phyloP scores from a whole-genome alignment of 352 stramenopile genomes.

The Globisporangium viniferum region DNA sequence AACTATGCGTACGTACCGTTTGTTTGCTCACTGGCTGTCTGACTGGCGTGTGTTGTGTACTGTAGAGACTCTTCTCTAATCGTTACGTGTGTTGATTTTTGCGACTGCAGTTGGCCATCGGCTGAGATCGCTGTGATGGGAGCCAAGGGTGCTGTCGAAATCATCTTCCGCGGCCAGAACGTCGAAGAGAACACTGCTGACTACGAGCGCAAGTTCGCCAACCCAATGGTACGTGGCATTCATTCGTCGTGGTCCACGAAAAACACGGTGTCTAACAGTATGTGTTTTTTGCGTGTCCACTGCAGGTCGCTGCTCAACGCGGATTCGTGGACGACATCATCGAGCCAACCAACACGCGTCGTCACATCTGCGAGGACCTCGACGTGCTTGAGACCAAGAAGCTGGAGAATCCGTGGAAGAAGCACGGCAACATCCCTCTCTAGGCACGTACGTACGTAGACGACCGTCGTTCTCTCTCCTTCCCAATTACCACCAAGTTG shows the following conservation, averaged over 20 bases:
- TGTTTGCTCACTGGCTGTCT: neutral
- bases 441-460: constrained; percentile 42
- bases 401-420: constrained; percentile 91
- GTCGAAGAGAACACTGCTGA: constrained; percentile 94
- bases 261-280: neutral
- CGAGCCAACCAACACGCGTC: constrained; percentile 91
- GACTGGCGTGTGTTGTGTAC: neutral
- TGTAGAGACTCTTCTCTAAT: constrained; percentile 9
- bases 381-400: constrained; percentile 94
- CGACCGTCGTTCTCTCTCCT: neutral
- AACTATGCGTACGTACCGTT: constrained; percentile 90
- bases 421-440: constrained; percentile 98
- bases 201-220: constrained; percentile 96
- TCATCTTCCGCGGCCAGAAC: constrained; percentile 97
- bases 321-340: constrained; percentile 99
- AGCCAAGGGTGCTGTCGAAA: constrained; percentile 96
- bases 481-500: neutral
- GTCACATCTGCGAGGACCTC: constrained; percentile 95
- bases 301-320: constrained; percentile 85
- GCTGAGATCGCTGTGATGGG: constrained; percentile 90
- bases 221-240: constrained; percentile 78
- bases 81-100: constrained; percentile 7
- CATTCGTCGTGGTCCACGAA: neutral
- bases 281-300: neutral
- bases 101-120: constrained; percentile 51